Evolutionary conservation across 208 protist genomes (phyloP), one percentile per base, ranked within the genome.

Genomic region (Trypanosoma avium): DNA sequence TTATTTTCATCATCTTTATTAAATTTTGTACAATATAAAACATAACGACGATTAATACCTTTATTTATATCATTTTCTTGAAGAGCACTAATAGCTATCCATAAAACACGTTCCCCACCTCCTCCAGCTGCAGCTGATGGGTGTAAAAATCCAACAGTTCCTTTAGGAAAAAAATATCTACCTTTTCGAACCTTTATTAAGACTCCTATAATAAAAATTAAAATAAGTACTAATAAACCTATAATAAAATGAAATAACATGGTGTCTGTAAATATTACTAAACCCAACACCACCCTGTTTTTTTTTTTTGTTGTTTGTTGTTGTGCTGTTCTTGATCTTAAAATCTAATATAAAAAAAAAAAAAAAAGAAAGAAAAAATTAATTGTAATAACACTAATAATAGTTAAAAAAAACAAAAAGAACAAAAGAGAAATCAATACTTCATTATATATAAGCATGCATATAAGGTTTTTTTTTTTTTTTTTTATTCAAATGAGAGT

Each of bases 71-170:
- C 79, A 1, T 75, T 57, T n/a, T 66, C 22, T 70, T 93, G 82
- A 40, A 97, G n/a, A 15, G 72, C 74, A 5, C 77, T 61, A 22
- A 99, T 61, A 0, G 82, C 75, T 4, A 86, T 77, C 97, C 97
- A 99, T 55, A 99, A 60, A 33, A 99, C 97, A 7, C 96, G 81
- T 79, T 99, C 98, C 2, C 98, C 98, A 24, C 98, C 98, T 7
- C 97, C 98, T 36, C 96, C 96, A 33, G 84, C 90, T 15, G 90
- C 95, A 42, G 94, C 74, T 33, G 91, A 82, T 8, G 92, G 82
- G 77, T 98, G 95, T 19, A 98, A 75, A 67, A 98, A 97, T 13
- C 84, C 92, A n/a, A 98, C 70, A 0, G 81, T 64, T 19, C 71
- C 75, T 3, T 30, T 42, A 1, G 70, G 40, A 63, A 86, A 84